Conservation (phyloP, 106 monocot genomes). For the Dendrobium nobile region DNA sequence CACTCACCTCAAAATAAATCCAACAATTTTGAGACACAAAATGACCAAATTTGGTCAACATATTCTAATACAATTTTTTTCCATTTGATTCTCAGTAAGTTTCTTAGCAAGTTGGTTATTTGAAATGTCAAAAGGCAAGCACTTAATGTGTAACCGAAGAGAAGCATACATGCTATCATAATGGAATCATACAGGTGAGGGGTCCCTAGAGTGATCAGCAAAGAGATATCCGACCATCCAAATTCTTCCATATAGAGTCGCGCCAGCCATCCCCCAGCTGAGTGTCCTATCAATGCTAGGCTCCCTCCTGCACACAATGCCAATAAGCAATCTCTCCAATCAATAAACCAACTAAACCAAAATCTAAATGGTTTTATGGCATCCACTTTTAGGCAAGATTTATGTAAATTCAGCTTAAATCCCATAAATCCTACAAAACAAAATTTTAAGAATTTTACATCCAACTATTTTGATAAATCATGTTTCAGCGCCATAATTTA, state of each 20-base stretch:
- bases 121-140: neutral
- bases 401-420: no score
- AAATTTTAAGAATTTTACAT: no score
- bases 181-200: slow-evolving; percentile 70
- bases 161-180: neutral
- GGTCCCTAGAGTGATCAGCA: slow-evolving; percentile 79
- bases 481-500: no score
- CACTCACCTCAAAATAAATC: no score
- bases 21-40: no score
- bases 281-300: slow-evolving; percentile 86
- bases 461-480: no score
- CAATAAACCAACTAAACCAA: neutral
- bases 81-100: no score
- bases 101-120: no score
- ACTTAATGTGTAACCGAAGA: neutral
- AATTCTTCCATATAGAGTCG: slow-evolving; percentile 80
- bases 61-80: no score
- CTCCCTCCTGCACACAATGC: slow-evolving; percentile 18
- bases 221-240: slow-evolving; percentile 31
- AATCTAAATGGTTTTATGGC: neutral
- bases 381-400: no score
- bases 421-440: no score
- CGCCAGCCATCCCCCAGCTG: slow-evolving; percentile 88
- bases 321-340: neutral
- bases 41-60: no score